phyloP scores from a whole-genome alignment of 371 early-diverging fungal genomes.

The Mucor racemosus region DNA sequence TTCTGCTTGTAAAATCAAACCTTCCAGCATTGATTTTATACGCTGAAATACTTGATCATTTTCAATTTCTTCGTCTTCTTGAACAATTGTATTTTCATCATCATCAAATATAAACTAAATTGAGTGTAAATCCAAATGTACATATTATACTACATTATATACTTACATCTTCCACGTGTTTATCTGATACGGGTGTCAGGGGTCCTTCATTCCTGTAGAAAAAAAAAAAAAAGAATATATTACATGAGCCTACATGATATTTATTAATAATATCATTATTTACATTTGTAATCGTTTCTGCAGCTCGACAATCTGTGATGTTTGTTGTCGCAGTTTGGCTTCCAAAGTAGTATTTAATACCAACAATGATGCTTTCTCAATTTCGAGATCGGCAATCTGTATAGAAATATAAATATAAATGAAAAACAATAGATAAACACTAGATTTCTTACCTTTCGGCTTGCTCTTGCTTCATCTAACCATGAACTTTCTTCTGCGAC shows the following conservation, averaged over 20 bases:
- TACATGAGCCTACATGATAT: constrained; percentile 13
- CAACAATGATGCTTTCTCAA: constrained; percentile 53
- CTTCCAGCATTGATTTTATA: constrained; percentile 29
- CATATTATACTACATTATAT: background rate
- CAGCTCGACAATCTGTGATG: constrained; percentile 47
- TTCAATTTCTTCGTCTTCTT: constrained; percentile 27
- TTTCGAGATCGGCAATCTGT: constrained; percentile 58
- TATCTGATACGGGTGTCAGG: constrained; percentile 34
- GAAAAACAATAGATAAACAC: constrained; percentile 1
- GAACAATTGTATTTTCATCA: background rate
- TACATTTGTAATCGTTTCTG: constrained; percentile 50
- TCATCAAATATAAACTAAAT: constrained; percentile 13
- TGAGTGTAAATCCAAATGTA: background rate
- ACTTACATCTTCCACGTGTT: constrained; percentile 23
- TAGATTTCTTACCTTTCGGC: constrained; percentile 25
- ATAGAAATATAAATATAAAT: constrained; percentile 6
- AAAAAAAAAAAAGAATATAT: background rate
- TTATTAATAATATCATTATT: constrained; percentile 13
- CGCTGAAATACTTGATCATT: constrained; percentile 34
- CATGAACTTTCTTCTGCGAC: constrained; percentile 30
- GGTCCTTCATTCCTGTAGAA: constrained; percentile 29
- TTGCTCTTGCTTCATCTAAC: constrained; percentile 43
- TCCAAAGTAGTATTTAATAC: constrained; percentile 50
- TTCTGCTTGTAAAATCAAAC: constrained; percentile 34
- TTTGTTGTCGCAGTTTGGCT: constrained; percentile 46